Conservation (phyloP, 805 yeast species). For the Metschnikowia lunata region DNA sequence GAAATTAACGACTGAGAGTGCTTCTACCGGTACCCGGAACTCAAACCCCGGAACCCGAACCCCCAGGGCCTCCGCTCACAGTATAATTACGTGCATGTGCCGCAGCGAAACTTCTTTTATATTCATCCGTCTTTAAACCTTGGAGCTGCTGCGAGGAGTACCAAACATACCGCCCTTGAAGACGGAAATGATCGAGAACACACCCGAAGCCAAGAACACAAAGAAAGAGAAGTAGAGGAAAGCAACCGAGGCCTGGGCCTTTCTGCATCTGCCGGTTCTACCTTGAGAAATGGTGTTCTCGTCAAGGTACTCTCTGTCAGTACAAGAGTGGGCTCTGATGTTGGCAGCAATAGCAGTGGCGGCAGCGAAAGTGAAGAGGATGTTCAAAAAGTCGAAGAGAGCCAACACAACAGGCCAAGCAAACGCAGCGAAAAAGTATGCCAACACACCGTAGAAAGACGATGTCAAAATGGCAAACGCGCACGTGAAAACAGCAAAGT, state of each 20-base stretch:
- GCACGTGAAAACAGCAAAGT: conserved; percentile 81
- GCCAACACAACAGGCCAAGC: conserved; percentile 85
- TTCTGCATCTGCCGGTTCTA: conserved; percentile 81
- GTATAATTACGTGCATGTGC: no score
- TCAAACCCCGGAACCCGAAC: background rate
- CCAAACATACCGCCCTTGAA: conserved; percentile 47
- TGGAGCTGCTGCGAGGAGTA: conserved; percentile 16
- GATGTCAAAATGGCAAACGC: conserved; percentile 83
- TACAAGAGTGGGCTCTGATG: conserved; percentile 81
- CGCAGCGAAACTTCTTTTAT: background rate
- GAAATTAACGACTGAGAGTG: no score
- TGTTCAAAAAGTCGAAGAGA: conserved; percentile 77
- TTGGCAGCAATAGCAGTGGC: conserved; percentile 93
- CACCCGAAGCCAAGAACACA: conserved; percentile 62
- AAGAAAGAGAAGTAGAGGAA: conserved; percentile 83
- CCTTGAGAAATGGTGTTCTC: conserved; percentile 72
- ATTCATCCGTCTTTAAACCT: conserved; percentile 2
- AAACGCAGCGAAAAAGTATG: conserved; percentile 70
- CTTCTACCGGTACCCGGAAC: no score
- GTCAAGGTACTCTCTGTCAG: conserved; percentile 63
- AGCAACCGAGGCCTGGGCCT: conserved; percentile 81
- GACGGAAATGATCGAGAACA: conserved; percentile 55
- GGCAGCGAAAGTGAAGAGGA: conserved; percentile 89
- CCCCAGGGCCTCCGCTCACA: background rate
- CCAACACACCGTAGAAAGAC: conserved; percentile 70